A percentile compares a stretch with the other conserved stretches of the same genome.
Conservation (phyloP, 2,329 filamentous ascomycete genomes). For the Talaromyces sp. region DNA sequence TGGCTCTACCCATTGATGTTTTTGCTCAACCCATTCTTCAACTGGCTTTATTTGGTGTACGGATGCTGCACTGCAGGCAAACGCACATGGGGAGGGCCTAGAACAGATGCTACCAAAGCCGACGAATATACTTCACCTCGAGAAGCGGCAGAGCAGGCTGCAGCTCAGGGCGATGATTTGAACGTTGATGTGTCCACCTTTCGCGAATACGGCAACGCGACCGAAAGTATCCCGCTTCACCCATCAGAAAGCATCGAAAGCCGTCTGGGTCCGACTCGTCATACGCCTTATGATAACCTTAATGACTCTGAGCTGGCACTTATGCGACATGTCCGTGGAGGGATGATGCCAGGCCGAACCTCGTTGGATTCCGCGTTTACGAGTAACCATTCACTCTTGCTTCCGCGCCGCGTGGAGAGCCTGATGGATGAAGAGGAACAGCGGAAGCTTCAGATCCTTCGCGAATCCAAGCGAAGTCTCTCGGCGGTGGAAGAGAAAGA, state of each 20-base stretch:
- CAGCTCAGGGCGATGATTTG: conserved; percentile 75
- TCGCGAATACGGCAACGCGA: conserved; percentile 41
- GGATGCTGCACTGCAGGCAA: conserved; percentile 92
- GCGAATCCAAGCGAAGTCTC: neutral
- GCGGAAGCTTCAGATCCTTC: conserved; percentile 51
- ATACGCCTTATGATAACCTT: conserved; percentile 66
- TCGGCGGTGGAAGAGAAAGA: neutral
- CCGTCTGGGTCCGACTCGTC: conserved; percentile 42
- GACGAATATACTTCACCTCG: conserved; percentile 70
- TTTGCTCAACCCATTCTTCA: conserved; percentile 90
- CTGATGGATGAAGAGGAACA: conserved; percentile 75
- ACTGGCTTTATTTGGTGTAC: conserved; percentile 98
- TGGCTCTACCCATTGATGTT: conserved; percentile 97
- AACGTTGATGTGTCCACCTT: conserved; percentile 88
- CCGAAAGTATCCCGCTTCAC: conserved; percentile 54
- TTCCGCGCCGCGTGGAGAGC: conserved; percentile 65
- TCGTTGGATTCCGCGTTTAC: conserved; percentile 65
- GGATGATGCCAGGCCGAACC: conserved; percentile 32
- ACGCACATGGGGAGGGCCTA: conserved; percentile 89
- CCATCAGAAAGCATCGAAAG: conserved; percentile 73
- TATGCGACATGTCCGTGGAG: conserved; percentile 38
- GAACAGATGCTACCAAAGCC: conserved; percentile 79
- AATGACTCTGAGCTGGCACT: conserved; percentile 63
- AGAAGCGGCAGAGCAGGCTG: conserved; percentile 77
- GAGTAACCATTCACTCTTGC: conserved; percentile 56